Conservation (phyloP, 495 filamentous ascomycete genomes). For the Penicillium goetzii region DNA sequence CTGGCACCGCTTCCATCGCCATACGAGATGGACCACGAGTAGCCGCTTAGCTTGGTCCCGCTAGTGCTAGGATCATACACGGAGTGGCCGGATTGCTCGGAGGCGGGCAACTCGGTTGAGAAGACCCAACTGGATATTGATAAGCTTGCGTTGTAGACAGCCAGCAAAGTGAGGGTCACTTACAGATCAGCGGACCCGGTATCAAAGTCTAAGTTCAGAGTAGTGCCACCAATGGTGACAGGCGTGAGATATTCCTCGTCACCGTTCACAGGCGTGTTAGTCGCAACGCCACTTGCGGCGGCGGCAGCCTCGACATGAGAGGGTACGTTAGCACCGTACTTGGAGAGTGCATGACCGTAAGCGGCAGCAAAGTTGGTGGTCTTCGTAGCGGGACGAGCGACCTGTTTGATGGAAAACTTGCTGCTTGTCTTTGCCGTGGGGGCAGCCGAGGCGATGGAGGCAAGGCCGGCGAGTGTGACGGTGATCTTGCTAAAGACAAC, state of each 20-base stretch:
- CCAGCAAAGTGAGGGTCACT: conserved; percentile 26
- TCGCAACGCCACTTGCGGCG: conserved; percentile 47
- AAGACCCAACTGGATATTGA: conserved; percentile 49
- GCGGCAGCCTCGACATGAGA: conserved; percentile 41
- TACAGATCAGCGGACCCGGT: conserved; percentile 76
- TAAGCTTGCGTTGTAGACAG: conserved; percentile 4
- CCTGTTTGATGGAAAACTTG: conserved; percentile 47
- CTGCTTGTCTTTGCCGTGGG: conserved; percentile 25
- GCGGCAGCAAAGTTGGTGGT: conserved; percentile 43
- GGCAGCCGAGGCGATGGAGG: conserved; percentile 34
- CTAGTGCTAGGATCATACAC: conserved; percentile 61
- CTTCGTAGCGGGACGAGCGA: conserved; percentile 30
- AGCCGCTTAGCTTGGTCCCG: conserved; percentile 49
- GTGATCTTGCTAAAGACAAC: conserved; percentile 41
- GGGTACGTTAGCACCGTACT: conserved; percentile 48
- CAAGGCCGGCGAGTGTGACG: conserved; percentile 32
- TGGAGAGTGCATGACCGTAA: conserved; percentile 42
- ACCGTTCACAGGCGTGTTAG: conserved; percentile 54
- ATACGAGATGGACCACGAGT: conserved; percentile 68
- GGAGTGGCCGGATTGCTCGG: conserved; percentile 58
- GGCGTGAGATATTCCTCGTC: conserved; percentile 69
- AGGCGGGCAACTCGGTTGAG: conserved; percentile 46
- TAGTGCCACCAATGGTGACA: conserved; percentile 63
- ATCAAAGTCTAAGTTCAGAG: conserved; percentile 68
- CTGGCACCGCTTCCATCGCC: conserved; percentile 68